Evolutionary conservation across 1,284 basidiomycete genomes (phyloP), one percentile per base, ranked within the genome.

Genomic region (Chondrostereum purpureum): DNA sequence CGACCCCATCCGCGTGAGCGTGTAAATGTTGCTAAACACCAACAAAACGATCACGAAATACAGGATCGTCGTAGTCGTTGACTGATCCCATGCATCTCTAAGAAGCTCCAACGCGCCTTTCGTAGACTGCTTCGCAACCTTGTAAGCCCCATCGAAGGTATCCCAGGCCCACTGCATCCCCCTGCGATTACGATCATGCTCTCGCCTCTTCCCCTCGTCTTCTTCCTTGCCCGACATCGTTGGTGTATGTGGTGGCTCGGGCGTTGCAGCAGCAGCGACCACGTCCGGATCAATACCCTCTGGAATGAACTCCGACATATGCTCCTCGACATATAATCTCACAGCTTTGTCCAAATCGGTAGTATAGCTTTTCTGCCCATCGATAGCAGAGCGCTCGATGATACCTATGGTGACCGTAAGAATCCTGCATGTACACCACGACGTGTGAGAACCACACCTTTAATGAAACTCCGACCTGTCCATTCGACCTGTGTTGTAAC

Each of bases 381-480:
- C 94, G 42, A 97, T 83, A 4, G 81, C 86, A 0, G 88, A 92
- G 55, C 80, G 83, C 59, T 97, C 93, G 58, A 99, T 96, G 56
- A 99, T 90, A 46, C 92, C 91, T 92, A 31, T 3, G 11, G 35
- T 27, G 17, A 12, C 11, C 22, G 4, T 11, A 12, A 31, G 16
- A 13, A 19, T 42, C 14, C 14, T 42, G 41, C 35, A 16, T 16
- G 38, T 27, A 44, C 41, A 45, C 24, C 35, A 19, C 2, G 3
- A 65, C 27, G 27, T n/a, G n/a, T n/a, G n/a, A n/a, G n/a, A n/a
- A n/a, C n/a, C 78, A 55, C 51, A 91, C 92, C 86, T 66, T 91
- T 95, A 64, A 99, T 90, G 69, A 97, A 97, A 64, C 91, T 95
- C 55, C 93, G 77, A 17, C 94, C 94, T 0, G 87, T 91, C 94